Conservation (phyloP, 2,329 filamentous ascomycete species). For the Rhynchosporium secalis region DNA sequence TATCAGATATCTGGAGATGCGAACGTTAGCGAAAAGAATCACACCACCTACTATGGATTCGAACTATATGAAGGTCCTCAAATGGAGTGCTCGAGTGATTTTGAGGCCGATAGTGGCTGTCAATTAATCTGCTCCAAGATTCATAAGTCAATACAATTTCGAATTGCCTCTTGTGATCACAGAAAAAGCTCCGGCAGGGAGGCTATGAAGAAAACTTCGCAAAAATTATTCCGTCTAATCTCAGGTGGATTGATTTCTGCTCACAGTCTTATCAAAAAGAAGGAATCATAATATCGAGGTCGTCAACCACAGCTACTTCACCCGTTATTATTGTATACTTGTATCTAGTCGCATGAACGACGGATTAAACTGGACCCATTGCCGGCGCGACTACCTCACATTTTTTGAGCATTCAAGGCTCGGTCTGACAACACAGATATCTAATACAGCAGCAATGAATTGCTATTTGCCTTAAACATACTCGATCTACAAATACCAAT, state of each 20-base stretch:
- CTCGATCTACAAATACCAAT: neutral
- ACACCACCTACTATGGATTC: neutral
- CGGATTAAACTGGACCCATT: conserved; percentile 5
- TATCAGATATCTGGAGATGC: neutral
- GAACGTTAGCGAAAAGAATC: neutral
- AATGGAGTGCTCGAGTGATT: too few species aligned
- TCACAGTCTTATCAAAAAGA: too few species aligned
- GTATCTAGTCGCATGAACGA: neutral
- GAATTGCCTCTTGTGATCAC: neutral
- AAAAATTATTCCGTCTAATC: too few species aligned
- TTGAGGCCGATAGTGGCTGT: too few species aligned
- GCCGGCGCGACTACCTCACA: conserved; percentile 6
- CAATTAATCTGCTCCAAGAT: too few species aligned
- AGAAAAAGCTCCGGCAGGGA: too few species aligned
- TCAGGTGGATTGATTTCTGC: too few species aligned
- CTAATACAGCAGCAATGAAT: conserved; percentile 7
- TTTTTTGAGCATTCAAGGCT: conserved; percentile 1
- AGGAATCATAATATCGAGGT: too few species aligned
- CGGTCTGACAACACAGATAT: neutral
- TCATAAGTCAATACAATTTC: neutral
- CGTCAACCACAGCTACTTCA: too few species aligned
- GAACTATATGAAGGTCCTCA: too few species aligned
- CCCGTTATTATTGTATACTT: too few species aligned
- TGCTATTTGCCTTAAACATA: conserved; percentile 5
- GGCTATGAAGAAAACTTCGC: too few species aligned